A percentile compares a stretch with the other conserved stretches of the same genome.
phyloP scores from a whole-genome alignment of 129 eudicot species.

The Escallonia rubra region DNA sequence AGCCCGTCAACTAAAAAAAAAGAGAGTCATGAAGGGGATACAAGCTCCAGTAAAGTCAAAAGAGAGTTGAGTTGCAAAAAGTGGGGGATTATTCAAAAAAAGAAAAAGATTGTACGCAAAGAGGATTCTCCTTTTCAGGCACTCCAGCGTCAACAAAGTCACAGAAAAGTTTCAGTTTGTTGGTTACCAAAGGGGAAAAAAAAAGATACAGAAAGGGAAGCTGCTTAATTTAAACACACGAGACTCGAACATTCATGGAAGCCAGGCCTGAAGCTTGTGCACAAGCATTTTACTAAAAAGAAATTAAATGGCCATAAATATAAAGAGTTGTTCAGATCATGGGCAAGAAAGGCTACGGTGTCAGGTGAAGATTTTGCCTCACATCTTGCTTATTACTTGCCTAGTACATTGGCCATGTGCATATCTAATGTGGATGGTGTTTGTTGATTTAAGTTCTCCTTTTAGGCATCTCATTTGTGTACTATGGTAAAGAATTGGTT shows the following conservation, averaged over 20 bases:
- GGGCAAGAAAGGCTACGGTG: slow-evolving; percentile 1
- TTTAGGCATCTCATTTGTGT: background rate
- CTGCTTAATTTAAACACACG: background rate
- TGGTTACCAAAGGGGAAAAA: background rate
- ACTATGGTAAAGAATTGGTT: background rate
- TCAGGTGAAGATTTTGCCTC: slow-evolving; percentile 8
- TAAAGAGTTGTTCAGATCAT: slow-evolving; percentile 17
- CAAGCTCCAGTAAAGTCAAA: background rate
- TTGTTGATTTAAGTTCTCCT: background rate
- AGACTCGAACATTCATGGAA: background rate
- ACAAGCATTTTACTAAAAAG: background rate
- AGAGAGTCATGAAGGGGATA: background rate
- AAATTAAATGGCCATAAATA: slow-evolving; percentile 16
- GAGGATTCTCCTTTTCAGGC: background rate
- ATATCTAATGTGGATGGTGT: background rate
- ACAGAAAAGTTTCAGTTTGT: background rate
- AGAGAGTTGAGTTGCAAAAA: background rate
- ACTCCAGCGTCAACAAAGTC: background rate
- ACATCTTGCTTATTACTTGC: background rate
- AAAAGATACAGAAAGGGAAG: slow-evolving; percentile 4
- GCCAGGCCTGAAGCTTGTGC: no score
- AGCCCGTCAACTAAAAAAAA: background rate
- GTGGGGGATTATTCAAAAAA: background rate
- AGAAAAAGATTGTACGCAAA: no score
- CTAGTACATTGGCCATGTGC: background rate